These are phyloP conservation scores for Periconia macrospinosa DNA, from an alignment of 2,329 filamentous ascomycete species.

Conservation along the genomic window DNA sequence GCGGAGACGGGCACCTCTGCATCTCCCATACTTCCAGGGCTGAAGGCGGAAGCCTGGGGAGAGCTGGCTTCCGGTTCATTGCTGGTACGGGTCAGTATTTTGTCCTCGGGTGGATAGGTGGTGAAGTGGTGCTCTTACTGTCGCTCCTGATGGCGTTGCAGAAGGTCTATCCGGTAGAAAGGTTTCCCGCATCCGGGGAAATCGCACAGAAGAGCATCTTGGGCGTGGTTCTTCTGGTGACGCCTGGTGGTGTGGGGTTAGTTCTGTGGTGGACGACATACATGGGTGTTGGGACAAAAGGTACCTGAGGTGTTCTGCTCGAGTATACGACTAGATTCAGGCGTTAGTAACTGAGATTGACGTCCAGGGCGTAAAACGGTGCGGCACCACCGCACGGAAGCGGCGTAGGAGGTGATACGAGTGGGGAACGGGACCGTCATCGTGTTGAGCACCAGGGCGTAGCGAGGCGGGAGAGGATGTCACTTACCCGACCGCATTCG, in stretches of 20 bases:
- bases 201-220: conserved; percentile 45
- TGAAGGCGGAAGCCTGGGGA: conserved; percentile 24
- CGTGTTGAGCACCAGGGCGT: conserved; percentile 3
- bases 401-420: neutral
- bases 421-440: neutral
- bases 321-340: conserved; percentile 48
- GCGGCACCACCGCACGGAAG: conserved; percentile 7
- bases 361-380: neutral
- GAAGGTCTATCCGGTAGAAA: conserved; percentile 50
- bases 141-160: conserved; percentile 48
- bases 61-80: conserved; percentile 31
- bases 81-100: conserved; percentile 23
- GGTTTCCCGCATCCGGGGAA: conserved; percentile 45
- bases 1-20: conserved; percentile 16
- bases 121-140: conserved; percentile 40
- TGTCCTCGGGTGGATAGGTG: neutral
- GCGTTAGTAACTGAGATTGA: conserved; percentile 18
- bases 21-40: conserved; percentile 28
- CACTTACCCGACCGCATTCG: conserved; percentile 51
- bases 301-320: conserved; percentile 51
- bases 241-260: conserved; percentile 34
- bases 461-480: conserved; percentile 1
- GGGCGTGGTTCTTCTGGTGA: conserved; percentile 51
- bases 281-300: neutral
- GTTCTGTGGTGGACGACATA: neutral